Percentiles rank a stretch among this genome's conserved stretches.
phyloP scores from a whole-genome alignment of 768 basidiomycete species.

The Auricularia sp. region DNA sequence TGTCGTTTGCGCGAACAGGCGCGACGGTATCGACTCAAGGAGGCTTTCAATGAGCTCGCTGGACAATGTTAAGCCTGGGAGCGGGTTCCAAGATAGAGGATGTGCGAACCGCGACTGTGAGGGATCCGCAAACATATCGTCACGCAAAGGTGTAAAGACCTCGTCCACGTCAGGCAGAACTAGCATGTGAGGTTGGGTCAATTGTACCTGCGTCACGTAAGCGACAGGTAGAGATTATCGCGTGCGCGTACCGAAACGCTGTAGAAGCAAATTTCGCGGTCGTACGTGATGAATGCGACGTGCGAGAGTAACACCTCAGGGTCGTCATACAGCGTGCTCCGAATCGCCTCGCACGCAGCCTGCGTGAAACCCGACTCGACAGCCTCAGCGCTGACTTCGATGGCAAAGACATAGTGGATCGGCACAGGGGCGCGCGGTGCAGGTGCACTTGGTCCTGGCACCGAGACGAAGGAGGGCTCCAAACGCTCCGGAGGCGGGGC shows the following conservation, averaged over 20 bases:
- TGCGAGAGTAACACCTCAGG: constrained; percentile 19
- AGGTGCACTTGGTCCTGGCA: constrained; percentile 30
- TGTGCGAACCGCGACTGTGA: constrained; percentile 47
- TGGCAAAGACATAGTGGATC: constrained; percentile 71
- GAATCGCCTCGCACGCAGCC: constrained; percentile 54
- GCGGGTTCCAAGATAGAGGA: constrained; percentile 14
- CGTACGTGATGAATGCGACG: constrained; percentile 81
- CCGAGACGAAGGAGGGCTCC: constrained; percentile 43
- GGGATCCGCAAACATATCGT: constrained; percentile 71
- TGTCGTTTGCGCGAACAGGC: constrained; percentile 38
- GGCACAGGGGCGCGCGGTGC: constrained; percentile 45
- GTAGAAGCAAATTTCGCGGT: constrained; percentile 75
- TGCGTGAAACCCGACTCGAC: constrained; percentile 59
- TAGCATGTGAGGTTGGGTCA: constrained; percentile 51
- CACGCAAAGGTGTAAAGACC: constrained; percentile 68
- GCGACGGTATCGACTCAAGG: constrained; percentile 52
- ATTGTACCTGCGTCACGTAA: constrained; percentile 25
- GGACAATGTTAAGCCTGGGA: constrained; percentile 8
- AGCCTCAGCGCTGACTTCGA: constrained; percentile 73
- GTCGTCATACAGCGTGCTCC: constrained; percentile 54
- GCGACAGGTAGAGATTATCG: constrained; percentile 7
- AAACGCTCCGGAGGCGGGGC: constrained; percentile 46
- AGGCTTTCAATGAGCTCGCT: constrained; percentile 48
- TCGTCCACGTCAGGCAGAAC: constrained; percentile 89
- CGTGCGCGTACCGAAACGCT: constrained; percentile 65